Conservation (phyloP, 2,329 filamentous ascomycete genomes). For the Sporothrix protearum region DNA sequence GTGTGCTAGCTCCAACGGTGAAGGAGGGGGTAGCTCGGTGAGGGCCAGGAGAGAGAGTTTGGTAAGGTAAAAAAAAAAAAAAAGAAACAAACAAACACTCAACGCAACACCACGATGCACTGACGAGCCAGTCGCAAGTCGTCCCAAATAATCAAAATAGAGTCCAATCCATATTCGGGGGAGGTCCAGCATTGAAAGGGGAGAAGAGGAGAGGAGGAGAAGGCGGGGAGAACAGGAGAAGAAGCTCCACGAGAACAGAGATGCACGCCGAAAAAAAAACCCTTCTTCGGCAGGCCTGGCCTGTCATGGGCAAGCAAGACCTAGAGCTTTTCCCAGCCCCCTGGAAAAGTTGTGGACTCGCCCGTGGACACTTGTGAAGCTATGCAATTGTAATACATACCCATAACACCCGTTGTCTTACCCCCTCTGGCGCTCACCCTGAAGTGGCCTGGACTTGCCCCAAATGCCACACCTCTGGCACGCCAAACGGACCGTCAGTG, state of each 20-base stretch:
- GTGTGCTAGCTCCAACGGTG: conserved; percentile 12
- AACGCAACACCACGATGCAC: not conserved
- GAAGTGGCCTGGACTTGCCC: not conserved
- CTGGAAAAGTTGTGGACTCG: not conserved
- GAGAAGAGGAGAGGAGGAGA: not conserved
- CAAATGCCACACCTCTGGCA: not conserved
- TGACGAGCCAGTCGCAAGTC: not conserved
- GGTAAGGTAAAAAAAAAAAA: not conserved
- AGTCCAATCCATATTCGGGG: not conserved
- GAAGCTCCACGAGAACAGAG: not conserved
- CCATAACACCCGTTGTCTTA: not conserved
- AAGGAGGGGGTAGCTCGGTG: too few relatives aligned
- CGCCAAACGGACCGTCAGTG: not conserved
- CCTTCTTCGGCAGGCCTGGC: not conserved
- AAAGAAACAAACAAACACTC: not conserved
- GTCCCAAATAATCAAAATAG: not conserved
- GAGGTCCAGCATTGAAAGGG: not conserved
- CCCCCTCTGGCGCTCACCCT: not conserved
- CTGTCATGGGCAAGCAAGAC: not conserved
- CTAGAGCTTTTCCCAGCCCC: not conserved
- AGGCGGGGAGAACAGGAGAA: not conserved
- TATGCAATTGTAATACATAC: too few relatives aligned
- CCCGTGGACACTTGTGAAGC: not conserved
- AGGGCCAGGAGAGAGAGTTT: not conserved
- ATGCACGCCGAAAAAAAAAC: not conserved